Percentiles rank a stretch among this genome's conserved stretches.
These are phyloP conservation scores for Rosa lucieae DNA, from an alignment of 306 rosid species.

Conservation along the genomic window DNA sequence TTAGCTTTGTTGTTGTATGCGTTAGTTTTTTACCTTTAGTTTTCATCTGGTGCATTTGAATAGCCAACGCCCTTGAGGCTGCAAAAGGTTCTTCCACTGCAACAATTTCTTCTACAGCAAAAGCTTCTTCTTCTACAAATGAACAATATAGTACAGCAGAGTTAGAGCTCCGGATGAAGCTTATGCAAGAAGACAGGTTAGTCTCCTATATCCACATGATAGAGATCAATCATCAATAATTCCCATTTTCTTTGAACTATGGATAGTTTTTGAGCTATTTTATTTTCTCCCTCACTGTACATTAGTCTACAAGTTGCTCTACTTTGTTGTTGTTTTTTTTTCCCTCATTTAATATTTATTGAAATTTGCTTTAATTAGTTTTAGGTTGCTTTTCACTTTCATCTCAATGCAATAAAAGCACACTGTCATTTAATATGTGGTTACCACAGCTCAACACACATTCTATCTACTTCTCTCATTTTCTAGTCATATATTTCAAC, in stretches of 20 bases:
- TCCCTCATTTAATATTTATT: not conserved
- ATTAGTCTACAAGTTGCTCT: not conserved
- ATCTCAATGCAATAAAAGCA: not conserved
- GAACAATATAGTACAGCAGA: constrained; percentile 78
- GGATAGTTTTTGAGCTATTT: not conserved
- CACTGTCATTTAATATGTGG: not conserved
- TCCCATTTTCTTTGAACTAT: too few species aligned
- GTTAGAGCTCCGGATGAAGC: constrained; percentile 76
- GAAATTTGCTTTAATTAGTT: not conserved
- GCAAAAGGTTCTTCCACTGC: constrained; percentile 33
- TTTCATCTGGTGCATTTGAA: constrained; percentile 33
- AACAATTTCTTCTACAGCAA: not conserved
- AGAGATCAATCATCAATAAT: not conserved
- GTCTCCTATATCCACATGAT: constrained; percentile 12
- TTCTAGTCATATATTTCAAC: not conserved
- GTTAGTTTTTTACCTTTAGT: constrained; percentile 19
- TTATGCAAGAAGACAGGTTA: constrained; percentile 86
- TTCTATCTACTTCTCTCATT: not conserved
- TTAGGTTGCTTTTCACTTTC: not conserved
- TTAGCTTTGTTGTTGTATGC: not conserved
- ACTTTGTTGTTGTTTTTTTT: not conserved
- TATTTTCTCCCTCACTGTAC: constrained; percentile 1
- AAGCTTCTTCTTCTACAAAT: constrained; percentile 35
- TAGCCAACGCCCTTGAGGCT: constrained; percentile 69
- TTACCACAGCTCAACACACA: not conserved